Evolutionary conservation across 2,329 filamentous ascomycete species (phyloP).

Genomic region (Colletotrichum melonis): DNA sequence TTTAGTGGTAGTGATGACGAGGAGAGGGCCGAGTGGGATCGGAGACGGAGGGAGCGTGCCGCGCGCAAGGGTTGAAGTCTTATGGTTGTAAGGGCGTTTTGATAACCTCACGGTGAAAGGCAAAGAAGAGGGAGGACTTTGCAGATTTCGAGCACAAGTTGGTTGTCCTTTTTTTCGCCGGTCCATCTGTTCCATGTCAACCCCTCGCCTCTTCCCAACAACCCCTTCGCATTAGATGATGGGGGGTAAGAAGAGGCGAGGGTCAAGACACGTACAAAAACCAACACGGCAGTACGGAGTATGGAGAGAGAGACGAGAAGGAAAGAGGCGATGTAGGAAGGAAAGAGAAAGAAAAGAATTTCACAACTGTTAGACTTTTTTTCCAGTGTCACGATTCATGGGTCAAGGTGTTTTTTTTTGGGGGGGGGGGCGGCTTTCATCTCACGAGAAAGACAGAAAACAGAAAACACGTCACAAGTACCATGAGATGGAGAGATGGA

Average conservation of each 20-base stretch:
- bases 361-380: background rate
- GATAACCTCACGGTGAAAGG: background rate
- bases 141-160: background rate
- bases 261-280: background rate
- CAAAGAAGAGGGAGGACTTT: background rate
- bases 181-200: background rate
- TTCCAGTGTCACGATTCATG: background rate
- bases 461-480: background rate
- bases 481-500: no score
- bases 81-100: background rate
- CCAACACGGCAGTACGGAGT: background rate
- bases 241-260: no score
- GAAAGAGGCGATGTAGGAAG: background rate
- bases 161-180: background rate
- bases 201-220: background rate
- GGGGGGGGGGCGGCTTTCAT: background rate
- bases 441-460: background rate
- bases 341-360: background rate
- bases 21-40: conserved; percentile 71
- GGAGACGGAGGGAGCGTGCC: conserved; percentile 57
- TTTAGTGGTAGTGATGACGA: conserved; percentile 74
- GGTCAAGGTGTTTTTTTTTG: background rate
- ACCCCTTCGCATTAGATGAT: background rate
- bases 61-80: conserved; percentile 39
- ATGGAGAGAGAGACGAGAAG: background rate